Conservation (phyloP, 352 stramenopile species). For the Pythium scleroteichum region DNA sequence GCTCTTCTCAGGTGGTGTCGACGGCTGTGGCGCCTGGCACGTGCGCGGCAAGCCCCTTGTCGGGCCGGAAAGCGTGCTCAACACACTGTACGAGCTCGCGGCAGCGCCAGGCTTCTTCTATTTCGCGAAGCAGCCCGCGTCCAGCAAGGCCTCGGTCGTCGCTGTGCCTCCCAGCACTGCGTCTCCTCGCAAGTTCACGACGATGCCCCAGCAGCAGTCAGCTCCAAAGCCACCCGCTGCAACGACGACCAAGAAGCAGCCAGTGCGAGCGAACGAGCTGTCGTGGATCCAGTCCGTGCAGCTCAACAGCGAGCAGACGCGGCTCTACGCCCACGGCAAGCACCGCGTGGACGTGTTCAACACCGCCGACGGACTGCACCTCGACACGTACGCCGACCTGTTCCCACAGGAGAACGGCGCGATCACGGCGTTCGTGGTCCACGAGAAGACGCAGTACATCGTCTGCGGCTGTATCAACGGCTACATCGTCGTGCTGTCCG, state of each 20-base stretch:
- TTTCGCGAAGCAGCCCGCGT: neutral
- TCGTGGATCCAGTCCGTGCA: constrained; percentile 58
- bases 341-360: constrained; percentile 60
- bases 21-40: constrained; percentile 64
- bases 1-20: constrained; percentile 59
- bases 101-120: constrained; percentile 50
- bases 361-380: constrained; percentile 38
- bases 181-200: neutral
- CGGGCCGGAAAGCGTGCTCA: constrained; percentile 42
- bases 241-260: neutral
- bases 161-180: neutral
- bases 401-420: constrained; percentile 54
- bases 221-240: neutral
- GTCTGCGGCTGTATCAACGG: constrained; percentile 62
- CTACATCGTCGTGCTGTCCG: constrained; percentile 55
- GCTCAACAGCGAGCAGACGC: constrained; percentile 39
- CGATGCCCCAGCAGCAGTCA: constrained; percentile 1
- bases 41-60: constrained; percentile 46
- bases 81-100: constrained; percentile 63
- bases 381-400: constrained; percentile 58
- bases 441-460: constrained; percentile 68
- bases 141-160: neutral
- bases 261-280: constrained; percentile 2
- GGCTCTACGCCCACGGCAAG: constrained; percentile 52
- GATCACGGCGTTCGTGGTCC: constrained; percentile 62